phyloP scores from a whole-genome alignment of 768 basidiomycete species.

The Lanmaoa pseudosensibilis region DNA sequence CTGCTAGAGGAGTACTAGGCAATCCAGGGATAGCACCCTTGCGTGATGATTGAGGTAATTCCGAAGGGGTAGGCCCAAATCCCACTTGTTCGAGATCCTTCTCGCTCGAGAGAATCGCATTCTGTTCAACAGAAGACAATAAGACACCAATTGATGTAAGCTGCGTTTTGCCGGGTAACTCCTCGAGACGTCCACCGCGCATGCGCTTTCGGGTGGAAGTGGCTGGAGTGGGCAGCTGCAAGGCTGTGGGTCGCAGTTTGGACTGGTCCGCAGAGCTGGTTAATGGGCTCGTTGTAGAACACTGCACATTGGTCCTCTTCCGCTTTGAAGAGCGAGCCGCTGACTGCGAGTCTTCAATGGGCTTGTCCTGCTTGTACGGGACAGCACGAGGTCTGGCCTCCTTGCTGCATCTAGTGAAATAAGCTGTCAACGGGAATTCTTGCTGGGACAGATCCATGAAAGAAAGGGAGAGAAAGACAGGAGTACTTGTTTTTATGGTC shows the following conservation, averaged over 20 bases:
- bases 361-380: conserved; percentile 3
- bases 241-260: not conserved
- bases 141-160: not conserved
- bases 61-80: conserved; percentile 1
- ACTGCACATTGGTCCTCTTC: conserved; percentile 7
- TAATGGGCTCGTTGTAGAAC: not conserved
- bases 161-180: not conserved
- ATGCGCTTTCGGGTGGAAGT: conserved; percentile 19
- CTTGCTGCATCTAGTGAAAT: conserved; percentile 24
- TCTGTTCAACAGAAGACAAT: not conserved
- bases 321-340: conserved; percentile 20
- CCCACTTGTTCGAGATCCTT: conserved; percentile 5
- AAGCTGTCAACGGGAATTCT: conserved; percentile 32
- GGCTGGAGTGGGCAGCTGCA: conserved; percentile 28
- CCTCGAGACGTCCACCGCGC: not conserved
- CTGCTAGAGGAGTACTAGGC: conserved; percentile 6
- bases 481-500: not conserved
- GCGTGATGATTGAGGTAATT: not conserved
- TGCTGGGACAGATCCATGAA: conserved; percentile 35
- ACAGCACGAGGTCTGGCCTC: conserved; percentile 2
- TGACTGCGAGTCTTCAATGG: conserved; percentile 1
- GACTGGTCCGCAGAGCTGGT: not conserved
- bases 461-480: not conserved
- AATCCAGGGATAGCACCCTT: not conserved
- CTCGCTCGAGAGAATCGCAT: not conserved